Base-by-base conservation (phyloP, 352 stramenopile species). In the Globisporangium viniferum region DNA sequence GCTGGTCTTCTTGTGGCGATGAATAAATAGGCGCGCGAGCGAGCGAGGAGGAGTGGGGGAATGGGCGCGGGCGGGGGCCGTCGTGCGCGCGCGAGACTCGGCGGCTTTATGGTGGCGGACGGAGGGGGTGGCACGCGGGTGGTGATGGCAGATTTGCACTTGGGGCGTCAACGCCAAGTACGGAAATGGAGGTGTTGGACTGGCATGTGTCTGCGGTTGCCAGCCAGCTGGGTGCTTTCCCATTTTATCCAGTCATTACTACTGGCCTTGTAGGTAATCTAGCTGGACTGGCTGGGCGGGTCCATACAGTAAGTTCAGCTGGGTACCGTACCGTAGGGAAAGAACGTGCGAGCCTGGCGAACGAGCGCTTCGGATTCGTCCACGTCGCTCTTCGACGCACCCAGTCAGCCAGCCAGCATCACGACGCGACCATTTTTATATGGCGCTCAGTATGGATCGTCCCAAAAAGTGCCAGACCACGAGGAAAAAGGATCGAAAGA, bases 171-270 rank as follows among this genome's bases (percentile, higher is more conserved):
- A 55, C 59, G 60, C 44, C 60, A 66, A 66, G 41, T 66, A 33
- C 15, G 29, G 8, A 66, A 66, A 58, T 35, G 60, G 18, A 24
- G 7, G 12, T 36, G 35, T 24, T 51, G 8, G 24, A 49, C 44
- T 48, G 41, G 24, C 24, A 24, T 24, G 24, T 24, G 24, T 24
- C 14, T 46, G 39, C 10, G 35, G 5, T 6, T 35, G 31, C 31
- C 18, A n/a, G 33, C 31, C 15, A 36, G 31, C 31, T 60, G 54
- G 54, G 33, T 41, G 36, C 20, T n/a, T 10, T 64, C 54, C 58
- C 58, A 64, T 64, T 36, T 53, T 64, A 64, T 63, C 59, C 59
- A 65, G 59, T 65, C 59, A 65, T 65, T 54, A n/a, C 39, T 54
- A n/a, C 39, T 46, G 53, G 24, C 10, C 18, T 24, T 5, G 18